Conservation (phyloP, 148 eudicot species). For the Rhododendron williamsianum region DNA sequence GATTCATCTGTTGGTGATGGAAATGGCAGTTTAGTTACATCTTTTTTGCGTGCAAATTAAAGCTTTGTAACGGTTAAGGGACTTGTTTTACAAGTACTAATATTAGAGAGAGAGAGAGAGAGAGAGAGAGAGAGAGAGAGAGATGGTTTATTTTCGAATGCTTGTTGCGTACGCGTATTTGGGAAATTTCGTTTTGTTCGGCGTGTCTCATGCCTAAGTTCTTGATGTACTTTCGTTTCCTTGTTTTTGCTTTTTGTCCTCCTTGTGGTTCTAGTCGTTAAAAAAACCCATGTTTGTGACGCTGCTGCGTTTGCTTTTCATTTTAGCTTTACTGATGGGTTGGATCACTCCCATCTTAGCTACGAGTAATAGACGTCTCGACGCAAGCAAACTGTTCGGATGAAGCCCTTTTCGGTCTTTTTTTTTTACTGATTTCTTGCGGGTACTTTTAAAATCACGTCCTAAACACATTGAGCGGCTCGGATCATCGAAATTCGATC, state of each 20-base stretch:
- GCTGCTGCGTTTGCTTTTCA: neutral
- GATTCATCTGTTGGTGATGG: conserved; percentile 1
- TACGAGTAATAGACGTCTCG: too few species aligned
- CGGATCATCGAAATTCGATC: too few species aligned
- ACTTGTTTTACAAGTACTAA: neutral
- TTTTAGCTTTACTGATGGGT: neutral
- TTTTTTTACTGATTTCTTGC: too few species aligned
- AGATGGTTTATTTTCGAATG: neutral
- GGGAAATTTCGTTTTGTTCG: neutral
- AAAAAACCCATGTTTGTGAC: neutral
- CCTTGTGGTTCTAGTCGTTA: neutral
- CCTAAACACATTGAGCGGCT: too few species aligned
- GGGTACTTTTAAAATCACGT: too few species aligned
- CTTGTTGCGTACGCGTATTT: neutral
- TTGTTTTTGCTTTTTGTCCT: neutral
- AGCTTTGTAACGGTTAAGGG: neutral
- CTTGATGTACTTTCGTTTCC: neutral
- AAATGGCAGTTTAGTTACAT: neutral
- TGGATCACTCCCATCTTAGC: neutral
- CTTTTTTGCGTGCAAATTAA: neutral
- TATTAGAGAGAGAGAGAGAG: neutral
- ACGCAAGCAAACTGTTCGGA: too few species aligned
- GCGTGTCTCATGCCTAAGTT: neutral
- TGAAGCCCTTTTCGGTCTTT: too few species aligned
- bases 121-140: neutral